Evolutionary conservation across 2,329 filamentous ascomycete genomes (phyloP).

Genomic region (Sclerotinia borealis): DNA sequence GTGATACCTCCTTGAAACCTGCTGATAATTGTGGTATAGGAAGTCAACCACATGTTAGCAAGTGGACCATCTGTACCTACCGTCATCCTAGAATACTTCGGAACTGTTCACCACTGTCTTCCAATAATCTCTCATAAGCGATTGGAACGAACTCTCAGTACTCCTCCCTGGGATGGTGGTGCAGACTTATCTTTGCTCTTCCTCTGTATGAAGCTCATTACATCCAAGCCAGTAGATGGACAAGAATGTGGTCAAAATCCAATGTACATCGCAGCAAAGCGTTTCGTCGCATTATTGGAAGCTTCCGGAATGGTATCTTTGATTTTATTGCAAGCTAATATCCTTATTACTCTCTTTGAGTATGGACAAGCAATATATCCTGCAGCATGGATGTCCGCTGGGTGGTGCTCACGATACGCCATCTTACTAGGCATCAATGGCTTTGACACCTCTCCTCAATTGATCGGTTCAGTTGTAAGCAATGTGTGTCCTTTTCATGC

Average conservation of each 20-base stretch:
- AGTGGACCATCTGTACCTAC: slow-evolving; percentile 35
- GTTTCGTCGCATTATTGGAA: slow-evolving; percentile 38
- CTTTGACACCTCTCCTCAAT: slow-evolving; percentile 32
- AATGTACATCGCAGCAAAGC: slow-evolving; percentile 40
- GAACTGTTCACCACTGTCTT: slow-evolving; percentile 41
- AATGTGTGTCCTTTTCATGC: not conserved
- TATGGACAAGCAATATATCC: slow-evolving; percentile 45
- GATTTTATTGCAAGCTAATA: slow-evolving; percentile 40
- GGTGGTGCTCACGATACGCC: slow-evolving; percentile 40
- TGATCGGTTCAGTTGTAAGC: slow-evolving; percentile 36
- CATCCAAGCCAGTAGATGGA: slow-evolving; percentile 34
- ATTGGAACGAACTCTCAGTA: slow-evolving; percentile 35
- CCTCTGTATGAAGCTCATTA: slow-evolving; percentile 44
- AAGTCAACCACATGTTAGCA: slow-evolving; percentile 38
- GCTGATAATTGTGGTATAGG: slow-evolving; percentile 23
- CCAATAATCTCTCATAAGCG: slow-evolving; percentile 43
- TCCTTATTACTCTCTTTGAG: slow-evolving; percentile 44
- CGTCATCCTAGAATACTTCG: slow-evolving; percentile 39
- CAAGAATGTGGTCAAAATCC: slow-evolving; percentile 34
- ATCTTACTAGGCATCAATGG: slow-evolving; percentile 41
- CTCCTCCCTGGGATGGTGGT: slow-evolving; percentile 39
- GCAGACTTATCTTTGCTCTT: slow-evolving; percentile 43
- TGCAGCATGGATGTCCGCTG: slow-evolving; percentile 43
- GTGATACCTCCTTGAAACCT: not conserved
- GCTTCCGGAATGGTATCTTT: slow-evolving; percentile 38